Percentiles rank a stretch among this genome's conserved stretches.
These are phyloP conservation scores for Rubroshorea leprosula DNA, from an alignment of 345 rosid species.

Conservation along the genomic window DNA sequence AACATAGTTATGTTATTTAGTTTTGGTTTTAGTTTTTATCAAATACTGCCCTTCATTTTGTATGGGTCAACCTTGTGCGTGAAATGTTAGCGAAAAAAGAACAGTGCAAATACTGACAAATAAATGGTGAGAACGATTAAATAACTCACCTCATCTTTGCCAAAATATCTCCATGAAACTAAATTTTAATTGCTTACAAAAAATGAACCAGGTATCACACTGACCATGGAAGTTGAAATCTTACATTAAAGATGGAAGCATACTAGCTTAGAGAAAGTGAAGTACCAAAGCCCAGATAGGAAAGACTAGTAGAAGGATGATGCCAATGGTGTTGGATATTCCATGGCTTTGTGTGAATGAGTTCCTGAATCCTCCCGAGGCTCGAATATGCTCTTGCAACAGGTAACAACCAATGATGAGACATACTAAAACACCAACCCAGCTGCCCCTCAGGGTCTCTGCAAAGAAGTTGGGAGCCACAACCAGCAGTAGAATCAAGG, in stretches of 20 bases:
- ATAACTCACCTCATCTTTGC: too few species aligned
- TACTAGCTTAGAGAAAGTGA: slow-evolving; percentile 35
- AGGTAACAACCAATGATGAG: slow-evolving; percentile 79
- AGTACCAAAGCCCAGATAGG: slow-evolving; percentile 72
- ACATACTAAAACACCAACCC: slow-evolving; percentile 63
- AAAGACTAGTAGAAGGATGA: slow-evolving; percentile 66
- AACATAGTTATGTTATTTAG: too few species aligned
- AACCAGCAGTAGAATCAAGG: slow-evolving; percentile 58
- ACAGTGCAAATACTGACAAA: too few species aligned
- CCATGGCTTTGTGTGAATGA: slow-evolving; percentile 66
- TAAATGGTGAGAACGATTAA: too few species aligned
- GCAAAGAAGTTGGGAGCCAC: slow-evolving; percentile 66
- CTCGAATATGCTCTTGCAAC: slow-evolving; percentile 84
- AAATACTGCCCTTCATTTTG: too few species aligned
- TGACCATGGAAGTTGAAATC: too few species aligned
- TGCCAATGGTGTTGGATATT: slow-evolving; percentile 76
- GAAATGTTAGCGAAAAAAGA: too few species aligned
- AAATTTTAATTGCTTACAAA: too few species aligned
- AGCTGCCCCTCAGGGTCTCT: slow-evolving; percentile 42
- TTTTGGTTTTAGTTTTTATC: too few species aligned
- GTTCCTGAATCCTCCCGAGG: slow-evolving; percentile 87
- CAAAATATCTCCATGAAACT: too few species aligned
- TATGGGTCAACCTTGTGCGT: too few species aligned
- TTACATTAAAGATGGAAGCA: background rate
- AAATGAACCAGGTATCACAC: too few species aligned